Percentiles rank a stretch among this genome's conserved stretches.
Evolutionary conservation across 208 protist genomes (phyloP).

Genomic region (Lotmaria passim): DNA sequence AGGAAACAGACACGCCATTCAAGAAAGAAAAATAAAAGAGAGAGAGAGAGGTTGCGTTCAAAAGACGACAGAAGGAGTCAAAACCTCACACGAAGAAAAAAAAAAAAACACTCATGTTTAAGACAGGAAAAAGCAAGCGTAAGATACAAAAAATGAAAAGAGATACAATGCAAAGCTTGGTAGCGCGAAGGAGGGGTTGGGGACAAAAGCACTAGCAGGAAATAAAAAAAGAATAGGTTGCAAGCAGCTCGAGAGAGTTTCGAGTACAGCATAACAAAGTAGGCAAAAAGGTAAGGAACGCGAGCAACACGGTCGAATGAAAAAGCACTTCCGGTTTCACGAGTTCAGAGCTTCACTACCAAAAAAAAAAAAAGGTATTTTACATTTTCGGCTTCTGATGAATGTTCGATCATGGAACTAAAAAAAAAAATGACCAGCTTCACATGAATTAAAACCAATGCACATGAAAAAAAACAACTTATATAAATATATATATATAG

Average conservation of each 20-base stretch:
- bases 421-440: too few relatives aligned
- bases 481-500: too few relatives aligned
- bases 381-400: too few relatives aligned
- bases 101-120: background rate
- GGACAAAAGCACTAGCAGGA: too few relatives aligned
- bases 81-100: conserved; percentile 6
- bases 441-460: background rate
- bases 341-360: too few relatives aligned
- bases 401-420: too few relatives aligned
- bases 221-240: too few relatives aligned
- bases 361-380: too few relatives aligned
- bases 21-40: conserved; percentile 1
- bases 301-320: background rate
- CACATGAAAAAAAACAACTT: background rate
- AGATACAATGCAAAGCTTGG: too few relatives aligned
- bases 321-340: too few relatives aligned
- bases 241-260: background rate
- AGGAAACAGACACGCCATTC: background rate
- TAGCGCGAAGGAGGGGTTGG: too few relatives aligned
- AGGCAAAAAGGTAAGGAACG: background rate
- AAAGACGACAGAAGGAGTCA: background rate
- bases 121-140: background rate
- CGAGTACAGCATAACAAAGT: background rate
- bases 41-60: background rate
- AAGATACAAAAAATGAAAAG: background rate